A percentile compares a stretch with the other conserved stretches of the same genome.
Evolutionary conservation across 441 rosid genomes (phyloP).

Genomic region (Erodium texanum): DNA sequence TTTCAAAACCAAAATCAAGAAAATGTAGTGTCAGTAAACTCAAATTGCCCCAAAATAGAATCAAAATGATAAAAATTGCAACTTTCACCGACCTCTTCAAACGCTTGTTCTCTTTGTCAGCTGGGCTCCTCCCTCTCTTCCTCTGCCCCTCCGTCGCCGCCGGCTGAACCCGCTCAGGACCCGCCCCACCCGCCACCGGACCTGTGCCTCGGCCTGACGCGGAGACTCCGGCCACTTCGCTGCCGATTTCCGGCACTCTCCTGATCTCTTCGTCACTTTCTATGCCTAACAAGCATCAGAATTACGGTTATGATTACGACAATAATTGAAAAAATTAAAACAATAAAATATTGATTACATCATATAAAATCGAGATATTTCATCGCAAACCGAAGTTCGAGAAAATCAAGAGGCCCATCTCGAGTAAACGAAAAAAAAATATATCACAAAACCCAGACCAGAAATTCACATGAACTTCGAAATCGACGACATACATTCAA

Average conservation of each 20-base stretch:
- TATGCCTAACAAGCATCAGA: slow-evolving; percentile 36
- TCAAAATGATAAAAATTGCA: not conserved
- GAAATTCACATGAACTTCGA: not conserved
- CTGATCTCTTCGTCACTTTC: slow-evolving; percentile 97
- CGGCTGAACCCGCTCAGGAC: slow-evolving; percentile 16
- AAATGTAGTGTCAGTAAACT: not conserved
- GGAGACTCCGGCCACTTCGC: slow-evolving; percentile 44
- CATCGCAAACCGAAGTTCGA: slow-evolving; percentile 5
- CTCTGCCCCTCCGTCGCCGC: slow-evolving; percentile 44
- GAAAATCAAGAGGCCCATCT: slow-evolving; percentile 19
- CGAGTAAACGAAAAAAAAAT: slow-evolving; percentile 10
- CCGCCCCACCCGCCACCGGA: too few relatives aligned
- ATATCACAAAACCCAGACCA: slow-evolving; percentile 16
- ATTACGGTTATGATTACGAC: not conserved
- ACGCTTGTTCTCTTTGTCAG: slow-evolving; percentile 88
- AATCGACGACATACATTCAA: not conserved
- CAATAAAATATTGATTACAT: not conserved
- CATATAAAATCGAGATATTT: not conserved
- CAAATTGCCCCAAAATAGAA: not conserved
- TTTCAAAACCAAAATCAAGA: not conserved
- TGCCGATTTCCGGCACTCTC: slow-evolving; percentile 83
- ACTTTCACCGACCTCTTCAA: slow-evolving; percentile 50
- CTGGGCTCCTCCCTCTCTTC: slow-evolving; percentile 78
- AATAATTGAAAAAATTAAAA: not conserved
- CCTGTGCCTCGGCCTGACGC: slow-evolving; percentile 13